phyloP scores from a whole-genome alignment of 2,329 filamentous ascomycete species.

The Colletotrichum filicis region DNA sequence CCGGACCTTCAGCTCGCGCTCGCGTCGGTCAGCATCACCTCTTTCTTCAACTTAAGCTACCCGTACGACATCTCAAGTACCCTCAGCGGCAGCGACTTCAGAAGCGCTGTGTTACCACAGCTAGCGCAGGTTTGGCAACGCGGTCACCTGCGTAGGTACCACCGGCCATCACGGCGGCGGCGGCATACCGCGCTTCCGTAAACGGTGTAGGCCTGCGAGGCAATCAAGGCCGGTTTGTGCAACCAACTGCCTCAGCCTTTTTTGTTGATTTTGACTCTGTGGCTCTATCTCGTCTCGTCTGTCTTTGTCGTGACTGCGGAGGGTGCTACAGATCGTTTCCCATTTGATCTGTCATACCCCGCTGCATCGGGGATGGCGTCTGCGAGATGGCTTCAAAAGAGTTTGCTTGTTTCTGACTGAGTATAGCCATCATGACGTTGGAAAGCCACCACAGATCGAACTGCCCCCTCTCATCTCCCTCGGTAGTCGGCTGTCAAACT shows the following conservation, averaged over 20 bases:
- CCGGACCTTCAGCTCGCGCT: neutral
- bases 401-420: neutral
- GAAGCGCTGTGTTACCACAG: neutral
- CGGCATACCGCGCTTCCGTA: neutral
- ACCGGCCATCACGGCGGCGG: neutral
- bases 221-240: neutral
- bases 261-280: neutral
- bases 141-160: neutral
- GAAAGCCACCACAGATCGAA: neutral
- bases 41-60: neutral
- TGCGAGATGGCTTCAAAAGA: neutral
- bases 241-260: neutral
- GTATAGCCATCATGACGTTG: slow-evolving; percentile 15
- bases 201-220: neutral
- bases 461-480: neutral
- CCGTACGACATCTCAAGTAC: neutral
- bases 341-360: slow-evolving; percentile 4
- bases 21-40: slow-evolving; percentile 1
- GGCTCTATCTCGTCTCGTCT: neutral
- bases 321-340: neutral
- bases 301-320: neutral
- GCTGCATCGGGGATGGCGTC: slow-evolving; percentile 17
- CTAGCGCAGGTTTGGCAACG: neutral
- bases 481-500: neutral
- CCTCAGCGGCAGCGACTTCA: neutral